Conservation (phyloP, 2,329 filamentous ascomycete species). For the Lachnellula willkommii region DNA sequence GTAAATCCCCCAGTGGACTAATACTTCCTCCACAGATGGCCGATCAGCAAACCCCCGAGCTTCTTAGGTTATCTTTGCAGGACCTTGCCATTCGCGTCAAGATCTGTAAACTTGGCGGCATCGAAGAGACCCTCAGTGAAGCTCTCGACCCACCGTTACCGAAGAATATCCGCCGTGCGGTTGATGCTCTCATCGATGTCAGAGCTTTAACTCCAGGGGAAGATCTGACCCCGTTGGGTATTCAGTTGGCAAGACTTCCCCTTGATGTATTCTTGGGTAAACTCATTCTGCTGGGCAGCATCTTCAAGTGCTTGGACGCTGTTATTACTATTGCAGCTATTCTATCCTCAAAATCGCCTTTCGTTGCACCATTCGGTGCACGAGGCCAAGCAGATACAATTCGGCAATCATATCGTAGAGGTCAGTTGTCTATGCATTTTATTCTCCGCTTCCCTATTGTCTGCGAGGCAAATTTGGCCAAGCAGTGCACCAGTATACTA, state of each 20-base stretch:
- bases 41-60: slow-evolving; percentile 93
- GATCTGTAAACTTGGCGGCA: slow-evolving; percentile 91
- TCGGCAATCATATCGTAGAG: slow-evolving; percentile 70
- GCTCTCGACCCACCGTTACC: slow-evolving; percentile 85
- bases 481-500: too few species aligned
- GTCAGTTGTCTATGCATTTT: slow-evolving; percentile 26
- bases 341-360: slow-evolving; percentile 89
- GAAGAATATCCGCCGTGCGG: slow-evolving; percentile 87
- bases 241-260: slow-evolving; percentile 81
- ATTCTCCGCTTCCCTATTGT: background rate
- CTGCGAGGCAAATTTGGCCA: too few species aligned
- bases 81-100: slow-evolving; percentile 95
- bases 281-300: slow-evolving; percentile 75
- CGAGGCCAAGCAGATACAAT: slow-evolving; percentile 76
- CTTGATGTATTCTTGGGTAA: slow-evolving; percentile 94
- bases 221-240: slow-evolving; percentile 79
- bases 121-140: slow-evolving; percentile 81
- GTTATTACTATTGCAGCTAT: slow-evolving; percentile 88
- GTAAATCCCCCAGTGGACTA: background rate
- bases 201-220: slow-evolving; percentile 77
- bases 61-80: slow-evolving; percentile 88
- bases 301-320: slow-evolving; percentile 90
- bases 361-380: slow-evolving; percentile 79
- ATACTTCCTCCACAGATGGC: slow-evolving; percentile 48
- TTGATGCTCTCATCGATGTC: slow-evolving; percentile 90